phyloP scores from a whole-genome alignment of 139 green algal species.

The Coccomyxa sp. region DNA sequence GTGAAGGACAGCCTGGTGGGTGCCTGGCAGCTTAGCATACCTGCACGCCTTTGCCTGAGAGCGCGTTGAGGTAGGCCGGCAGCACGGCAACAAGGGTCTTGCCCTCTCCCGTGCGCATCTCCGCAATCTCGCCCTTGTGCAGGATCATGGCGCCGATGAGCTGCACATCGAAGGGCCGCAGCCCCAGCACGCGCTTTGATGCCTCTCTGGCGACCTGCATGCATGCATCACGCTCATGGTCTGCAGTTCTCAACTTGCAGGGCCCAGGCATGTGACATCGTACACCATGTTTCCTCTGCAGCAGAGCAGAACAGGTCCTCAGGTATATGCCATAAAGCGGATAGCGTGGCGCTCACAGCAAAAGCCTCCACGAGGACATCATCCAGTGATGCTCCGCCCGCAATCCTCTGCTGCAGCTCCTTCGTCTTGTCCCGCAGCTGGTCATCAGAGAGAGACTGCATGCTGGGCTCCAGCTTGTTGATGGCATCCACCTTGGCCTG shows the following conservation, averaged over 20 bases:
- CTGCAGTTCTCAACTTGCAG: too few species aligned
- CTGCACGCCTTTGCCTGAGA: conserved; percentile 90
- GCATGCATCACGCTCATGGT: background rate
- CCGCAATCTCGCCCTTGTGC: conserved; percentile 90
- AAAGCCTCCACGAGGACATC: conserved; percentile 85
- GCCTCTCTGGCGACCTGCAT: conserved; percentile 88
- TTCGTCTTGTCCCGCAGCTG: conserved; percentile 77
- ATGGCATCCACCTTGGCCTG: conserved; percentile 71
- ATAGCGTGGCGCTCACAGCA: conserved; percentile 36
- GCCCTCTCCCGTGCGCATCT: conserved; percentile 98
- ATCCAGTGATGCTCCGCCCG: conserved; percentile 71
- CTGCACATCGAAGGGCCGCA: conserved; percentile 98
- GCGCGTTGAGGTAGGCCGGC: conserved; percentile 95
- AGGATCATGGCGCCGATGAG: conserved; percentile 96
- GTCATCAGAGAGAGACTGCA: conserved; percentile 74
- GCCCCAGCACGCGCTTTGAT: conserved; percentile 83
- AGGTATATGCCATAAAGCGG: background rate
- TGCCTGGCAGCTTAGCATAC: too few species aligned
- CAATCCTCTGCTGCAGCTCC: conserved; percentile 59
- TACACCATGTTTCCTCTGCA: background rate
- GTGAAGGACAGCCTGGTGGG: too few species aligned
- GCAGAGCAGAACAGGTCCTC: background rate
- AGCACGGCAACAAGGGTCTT: conserved; percentile 97
- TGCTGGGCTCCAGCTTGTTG: conserved; percentile 78
- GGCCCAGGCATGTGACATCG: background rate